phyloP scores from a whole-genome alignment of 768 basidiomycete genomes.

The Phylloporus arenicola region DNA sequence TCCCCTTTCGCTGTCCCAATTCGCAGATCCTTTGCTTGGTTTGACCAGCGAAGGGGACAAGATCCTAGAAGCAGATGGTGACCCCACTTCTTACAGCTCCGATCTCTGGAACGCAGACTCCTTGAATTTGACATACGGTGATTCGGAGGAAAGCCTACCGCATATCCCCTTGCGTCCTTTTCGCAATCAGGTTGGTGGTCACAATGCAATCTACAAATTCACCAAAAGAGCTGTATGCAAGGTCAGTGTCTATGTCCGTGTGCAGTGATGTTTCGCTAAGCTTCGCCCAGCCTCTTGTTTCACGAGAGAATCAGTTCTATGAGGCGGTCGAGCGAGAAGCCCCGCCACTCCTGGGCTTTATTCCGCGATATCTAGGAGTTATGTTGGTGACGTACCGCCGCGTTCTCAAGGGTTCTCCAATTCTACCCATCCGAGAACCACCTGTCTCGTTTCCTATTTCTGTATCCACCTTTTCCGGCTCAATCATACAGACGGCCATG shows the following conservation, averaged over 20 bases:
- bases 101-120: conserved; percentile 30
- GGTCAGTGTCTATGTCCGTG: conserved; percentile 45
- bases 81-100: conserved; percentile 2
- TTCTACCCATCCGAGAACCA: conserved; percentile 18
- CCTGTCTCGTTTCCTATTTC: conserved; percentile 13
- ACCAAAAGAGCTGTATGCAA: conserved; percentile 98
- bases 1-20: conserved; percentile 27
- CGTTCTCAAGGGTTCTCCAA: conserved; percentile 44
- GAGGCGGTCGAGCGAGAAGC: conserved; percentile 93
- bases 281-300: conserved; percentile 77
- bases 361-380: conserved; percentile 97
- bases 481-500: conserved; percentile 25
- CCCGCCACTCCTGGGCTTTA: conserved; percentile 87
- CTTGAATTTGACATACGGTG: conserved; percentile 38
- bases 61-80: conserved; percentile 17
- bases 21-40: conserved; percentile 14
- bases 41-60: conserved; percentile 16
- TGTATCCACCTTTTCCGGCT: conserved; percentile 21
- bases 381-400: conserved; percentile 96
- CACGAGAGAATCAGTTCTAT: conserved; percentile 96
- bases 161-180: conserved; percentile 94
- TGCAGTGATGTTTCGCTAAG: conserved; percentile 4
- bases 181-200: conserved; percentile 96
- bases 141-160: conserved; percentile 59
- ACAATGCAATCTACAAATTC: conserved; percentile 96